These are phyloP conservation scores for Flaveria robusta DNA, from an alignment of 129 eudicot species.

Conservation along the genomic window DNA sequence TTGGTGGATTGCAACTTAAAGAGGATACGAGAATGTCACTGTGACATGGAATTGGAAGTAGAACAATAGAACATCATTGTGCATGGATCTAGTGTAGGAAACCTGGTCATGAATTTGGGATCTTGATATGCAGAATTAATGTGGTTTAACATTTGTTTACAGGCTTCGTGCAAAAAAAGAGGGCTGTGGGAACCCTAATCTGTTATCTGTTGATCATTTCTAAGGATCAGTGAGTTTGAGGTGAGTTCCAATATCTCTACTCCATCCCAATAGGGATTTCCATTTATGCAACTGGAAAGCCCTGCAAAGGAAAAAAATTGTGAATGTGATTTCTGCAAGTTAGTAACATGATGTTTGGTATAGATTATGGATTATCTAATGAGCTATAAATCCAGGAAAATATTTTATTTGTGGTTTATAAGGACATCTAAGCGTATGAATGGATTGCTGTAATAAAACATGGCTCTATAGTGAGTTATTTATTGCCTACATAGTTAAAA, in stretches of 20 bases:
- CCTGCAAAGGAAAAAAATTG: not conserved
- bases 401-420: not conserved
- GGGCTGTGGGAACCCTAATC: constrained; percentile 27
- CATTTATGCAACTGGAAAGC: constrained; percentile 6
- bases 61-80: not conserved
- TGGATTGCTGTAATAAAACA: not conserved
- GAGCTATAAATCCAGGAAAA: not conserved
- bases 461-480: not conserved
- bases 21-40: constrained; percentile 8
- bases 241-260: constrained; percentile 15
- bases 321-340: constrained; percentile 10
- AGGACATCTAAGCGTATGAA: not conserved
- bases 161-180: not conserved
- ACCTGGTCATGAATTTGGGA: not conserved
- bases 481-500: too few relatives aligned
- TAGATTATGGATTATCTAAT: not conserved
- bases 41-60: constrained; percentile 8
- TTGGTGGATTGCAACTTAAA: constrained; percentile 10
- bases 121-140: constrained; percentile 3
- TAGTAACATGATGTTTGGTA: not conserved
- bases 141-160: not conserved
- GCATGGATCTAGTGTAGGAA: not conserved
- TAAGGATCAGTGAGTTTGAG: not conserved
- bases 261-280: not conserved
- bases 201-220: not conserved